A percentile compares a stretch with the other conserved stretches of the same genome.
These are phyloP conservation scores for Iberis pinnata DNA, from an alignment of 345 rosid genomes.

Conservation along the genomic window DNA sequence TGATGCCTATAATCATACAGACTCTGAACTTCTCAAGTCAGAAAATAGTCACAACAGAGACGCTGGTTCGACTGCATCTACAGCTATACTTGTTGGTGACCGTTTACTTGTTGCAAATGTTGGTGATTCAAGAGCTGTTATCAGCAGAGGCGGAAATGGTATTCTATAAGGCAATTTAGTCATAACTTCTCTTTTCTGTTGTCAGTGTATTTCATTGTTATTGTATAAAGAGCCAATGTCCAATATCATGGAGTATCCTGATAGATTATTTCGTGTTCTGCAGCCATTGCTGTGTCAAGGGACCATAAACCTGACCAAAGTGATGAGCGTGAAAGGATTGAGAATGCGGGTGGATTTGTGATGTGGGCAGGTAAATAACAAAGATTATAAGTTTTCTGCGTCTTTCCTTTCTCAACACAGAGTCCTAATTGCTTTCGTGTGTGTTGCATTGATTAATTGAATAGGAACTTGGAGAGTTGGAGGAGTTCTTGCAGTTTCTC, in stretches of 20 bases:
- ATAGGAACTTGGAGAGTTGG: constrained; percentile 99
- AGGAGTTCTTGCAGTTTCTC: constrained; percentile 99
- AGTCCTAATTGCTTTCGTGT: background rate
- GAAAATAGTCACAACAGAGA: constrained; percentile 83
- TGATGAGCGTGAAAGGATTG: constrained; percentile 97
- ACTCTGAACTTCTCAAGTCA: constrained; percentile 83
- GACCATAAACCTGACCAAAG: constrained; percentile 98
- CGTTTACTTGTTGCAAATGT: constrained; percentile 95
- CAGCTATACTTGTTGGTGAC: constrained; percentile 87
- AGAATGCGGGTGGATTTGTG: constrained; percentile 97
- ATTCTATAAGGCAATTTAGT: background rate
- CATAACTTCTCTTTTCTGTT: too few species aligned
- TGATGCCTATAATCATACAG: constrained; percentile 88
- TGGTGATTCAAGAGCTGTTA: constrained; percentile 97
- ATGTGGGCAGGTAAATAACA: constrained; percentile 99
- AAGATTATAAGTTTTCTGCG: too few species aligned
- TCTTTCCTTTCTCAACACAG: background rate
- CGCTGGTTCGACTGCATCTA: constrained; percentile 98
- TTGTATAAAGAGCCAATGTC: too few species aligned
- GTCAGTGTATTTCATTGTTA: too few species aligned
- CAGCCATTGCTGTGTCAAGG: constrained; percentile 93
- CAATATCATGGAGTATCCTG: too few species aligned
- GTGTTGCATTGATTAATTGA: too few species aligned
- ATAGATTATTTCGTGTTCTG: too few species aligned
- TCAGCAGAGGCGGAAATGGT: constrained; percentile 90